phyloP scores from a whole-genome alignment of 371 early-diverging fungal genomes.

The Batkoa obscura region DNA sequence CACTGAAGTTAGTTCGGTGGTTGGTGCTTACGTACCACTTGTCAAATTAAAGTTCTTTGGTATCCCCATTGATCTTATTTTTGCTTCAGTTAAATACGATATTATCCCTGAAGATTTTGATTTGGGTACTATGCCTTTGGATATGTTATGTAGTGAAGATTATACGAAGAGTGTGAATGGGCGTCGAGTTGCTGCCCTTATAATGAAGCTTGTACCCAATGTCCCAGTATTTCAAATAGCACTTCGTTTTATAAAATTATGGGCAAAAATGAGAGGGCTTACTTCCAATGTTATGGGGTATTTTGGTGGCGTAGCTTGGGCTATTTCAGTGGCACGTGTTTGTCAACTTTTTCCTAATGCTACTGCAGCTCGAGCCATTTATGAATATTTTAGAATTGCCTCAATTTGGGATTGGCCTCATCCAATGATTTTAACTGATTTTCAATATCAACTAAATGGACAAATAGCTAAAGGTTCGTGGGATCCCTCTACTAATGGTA shows the following conservation, averaged over 20 bases:
- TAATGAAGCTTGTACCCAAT: conserved; percentile 88
- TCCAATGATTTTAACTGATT: conserved; percentile 83
- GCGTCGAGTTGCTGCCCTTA: conserved; percentile 95
- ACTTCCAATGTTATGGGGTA: conserved; percentile 97
- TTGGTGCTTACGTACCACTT: conserved; percentile 95
- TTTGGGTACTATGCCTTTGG: conserved; percentile 72
- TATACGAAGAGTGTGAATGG: conserved; percentile 90
- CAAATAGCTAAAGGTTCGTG: conserved; percentile 46
- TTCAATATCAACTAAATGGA: conserved; percentile 54
- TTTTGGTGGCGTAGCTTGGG: conserved; percentile 99
- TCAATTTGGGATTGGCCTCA: conserved; percentile 95
- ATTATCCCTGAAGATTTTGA: conserved; percentile 31
- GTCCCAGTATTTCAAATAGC: conserved; percentile 77
- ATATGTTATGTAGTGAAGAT: conserved; percentile 74
- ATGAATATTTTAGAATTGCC: conserved; percentile 82
- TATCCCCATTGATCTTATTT: conserved; percentile 93
- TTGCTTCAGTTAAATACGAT: conserved; percentile 46
- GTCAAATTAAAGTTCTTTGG: conserved; percentile 87
- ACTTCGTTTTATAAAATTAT: conserved; percentile 91
- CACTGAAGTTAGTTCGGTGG: conserved; percentile 74
- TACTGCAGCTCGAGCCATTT: conserved; percentile 64
- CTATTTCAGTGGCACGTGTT: conserved; percentile 91
- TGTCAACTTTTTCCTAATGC: conserved; percentile 97
- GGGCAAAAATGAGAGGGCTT: conserved; percentile 90
- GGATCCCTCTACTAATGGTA: conserved; percentile 84